Base-by-base conservation (phyloP, 164 flowering plant species). In the Paratinospora sagittata region DNA sequence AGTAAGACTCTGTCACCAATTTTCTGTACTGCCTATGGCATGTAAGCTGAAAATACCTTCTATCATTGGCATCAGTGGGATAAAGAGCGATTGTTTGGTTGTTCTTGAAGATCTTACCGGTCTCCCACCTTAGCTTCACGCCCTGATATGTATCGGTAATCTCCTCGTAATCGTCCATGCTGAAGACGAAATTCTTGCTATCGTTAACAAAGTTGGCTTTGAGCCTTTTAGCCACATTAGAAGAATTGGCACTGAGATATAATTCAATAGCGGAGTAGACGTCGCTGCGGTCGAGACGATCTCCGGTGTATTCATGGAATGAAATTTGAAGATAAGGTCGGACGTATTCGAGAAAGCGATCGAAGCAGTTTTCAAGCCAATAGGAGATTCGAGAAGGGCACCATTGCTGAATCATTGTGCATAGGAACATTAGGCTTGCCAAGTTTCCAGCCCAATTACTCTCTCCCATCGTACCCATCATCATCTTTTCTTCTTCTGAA, bases 121-220 rank as follows among this genome's bases (percentile, higher is more conserved):
- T 68, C 19, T 66, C 8, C 92, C 92, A 88, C 80, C 80, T 75
- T 5, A 88, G 49, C 72, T 84, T 76, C 41, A 75, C 72, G 0
- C 88, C 93, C 0, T 75, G 17, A 58, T 77, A 87, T 19, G 78
- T 82, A 34, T 86, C 91, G 0, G 76, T 61, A n/a, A 88, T 80
- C 68, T 84, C 82, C 24, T 89, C 90, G 8, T 85, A 17, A 10
- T 86, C 89, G 26, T 83, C 89, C 84, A 87, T 84, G 75, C 81
- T 79, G 1, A 88, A 88, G 5, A 81, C 79, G 0, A 88, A 55
- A 6, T 81, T 62, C 21, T 78, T 60, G 39, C 72, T 41, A 41
- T 81, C 74, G 16, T 78, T 75, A 19, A 74, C 75, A 8, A 75
- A 36, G 6, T 81, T 79, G 7, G 85, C 92, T 67, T 81, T 84